Conservation (phyloP, 2,329 filamentous ascomycete species). For the Amauroascus verrucosus region DNA sequence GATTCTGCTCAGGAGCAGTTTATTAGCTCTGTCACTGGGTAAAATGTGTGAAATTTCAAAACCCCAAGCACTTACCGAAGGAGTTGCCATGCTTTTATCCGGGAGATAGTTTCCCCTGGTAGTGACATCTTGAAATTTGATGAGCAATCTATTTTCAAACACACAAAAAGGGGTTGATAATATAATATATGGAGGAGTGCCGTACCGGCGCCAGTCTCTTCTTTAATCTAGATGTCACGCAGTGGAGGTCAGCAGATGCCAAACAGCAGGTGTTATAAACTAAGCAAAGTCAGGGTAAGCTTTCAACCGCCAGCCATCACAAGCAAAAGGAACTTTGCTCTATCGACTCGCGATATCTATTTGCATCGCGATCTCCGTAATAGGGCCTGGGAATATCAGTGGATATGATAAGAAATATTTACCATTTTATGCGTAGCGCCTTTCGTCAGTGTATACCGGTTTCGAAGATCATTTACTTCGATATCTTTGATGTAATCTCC, state of each 20-base stretch:
- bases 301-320: slow-evolving; percentile 48
- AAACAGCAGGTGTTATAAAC: slow-evolving; percentile 54
- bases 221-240: slow-evolving; percentile 95
- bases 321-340: slow-evolving; percentile 21
- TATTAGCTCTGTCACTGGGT: slow-evolving; percentile 2
- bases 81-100: slow-evolving; percentile 93
- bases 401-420: slow-evolving; percentile 62
- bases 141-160: slow-evolving; percentile 48
- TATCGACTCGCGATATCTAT: slow-evolving; percentile 19
- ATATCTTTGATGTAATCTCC: slow-evolving; percentile 98
- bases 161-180: slow-evolving; percentile 30
- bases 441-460: slow-evolving; percentile 94
- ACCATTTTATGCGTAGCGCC: slow-evolving; percentile 98
- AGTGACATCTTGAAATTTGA: slow-evolving; percentile 81
- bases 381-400: slow-evolving; percentile 52
- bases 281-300: slow-evolving; percentile 58
- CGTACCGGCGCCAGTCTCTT: slow-evolving; percentile 99
- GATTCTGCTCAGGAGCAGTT: slow-evolving; percentile 51
- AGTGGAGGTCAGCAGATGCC: slow-evolving; percentile 87
- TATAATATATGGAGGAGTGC: slow-evolving; percentile 42
- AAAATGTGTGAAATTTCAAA: background rate
- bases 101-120: slow-evolving; percentile 94
- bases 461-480: slow-evolving; percentile 94
- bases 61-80: slow-evolving; percentile 56
- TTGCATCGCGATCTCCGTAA: slow-evolving; percentile 24